These are phyloP conservation scores for Talaromyces sp. DNA, from an alignment of 2,329 filamentous ascomycete genomes.

Conservation along the genomic window DNA sequence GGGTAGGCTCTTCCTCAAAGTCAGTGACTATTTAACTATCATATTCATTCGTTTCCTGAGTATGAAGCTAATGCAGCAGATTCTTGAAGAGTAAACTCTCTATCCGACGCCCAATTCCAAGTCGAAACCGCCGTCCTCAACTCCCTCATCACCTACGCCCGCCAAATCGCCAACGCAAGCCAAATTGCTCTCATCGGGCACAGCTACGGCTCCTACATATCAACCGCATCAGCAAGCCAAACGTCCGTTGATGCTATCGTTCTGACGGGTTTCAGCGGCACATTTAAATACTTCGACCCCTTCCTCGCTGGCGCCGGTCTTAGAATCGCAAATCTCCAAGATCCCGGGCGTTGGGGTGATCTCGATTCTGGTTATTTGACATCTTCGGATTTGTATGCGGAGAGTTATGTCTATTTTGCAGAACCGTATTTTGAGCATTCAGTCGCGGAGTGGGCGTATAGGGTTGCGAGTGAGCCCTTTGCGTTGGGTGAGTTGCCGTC, in stretches of 20 bases:
- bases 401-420: neutral
- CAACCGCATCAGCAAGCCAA: neutral
- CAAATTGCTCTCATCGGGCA: neutral
- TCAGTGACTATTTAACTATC: neutral
- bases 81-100: neutral
- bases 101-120: constrained; percentile 1
- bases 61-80: neutral
- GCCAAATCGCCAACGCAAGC: neutral
- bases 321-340: neutral
- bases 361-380: neutral
- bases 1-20: neutral
- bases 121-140: neutral
- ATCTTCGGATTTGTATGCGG: neutral
- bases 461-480: neutral
- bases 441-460: neutral
- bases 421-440: neutral
- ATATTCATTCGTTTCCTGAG: neutral
- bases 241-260: neutral
- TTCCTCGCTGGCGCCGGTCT: neutral
- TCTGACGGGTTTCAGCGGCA: neutral
- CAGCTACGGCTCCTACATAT: neutral
- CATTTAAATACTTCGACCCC: neutral
- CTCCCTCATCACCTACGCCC: neutral
- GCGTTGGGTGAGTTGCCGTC: neutral
- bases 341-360: neutral